Base-by-base conservation (phyloP, 177 flowering plant species). In the Tripterygium wilfordii region DNA sequence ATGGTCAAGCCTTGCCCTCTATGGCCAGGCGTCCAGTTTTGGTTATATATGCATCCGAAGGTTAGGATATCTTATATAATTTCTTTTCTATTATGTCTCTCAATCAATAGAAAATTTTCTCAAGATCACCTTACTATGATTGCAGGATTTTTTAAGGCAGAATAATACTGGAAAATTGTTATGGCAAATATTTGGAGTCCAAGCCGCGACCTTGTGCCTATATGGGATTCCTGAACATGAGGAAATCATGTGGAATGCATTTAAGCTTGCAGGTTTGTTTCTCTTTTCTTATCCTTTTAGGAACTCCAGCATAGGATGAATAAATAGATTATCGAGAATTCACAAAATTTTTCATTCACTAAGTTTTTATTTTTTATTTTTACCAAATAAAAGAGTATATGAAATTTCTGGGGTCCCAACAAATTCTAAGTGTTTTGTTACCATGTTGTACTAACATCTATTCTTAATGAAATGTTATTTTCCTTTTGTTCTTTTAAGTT, bases 41-140 rank as follows among this genome's bases (percentile, higher is more conserved):
- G 99, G 96, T 45, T 92, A 66, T 92, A 92, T 50, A 92, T 88
- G 99, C 99, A 92, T 68, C 96, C 99, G 27, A 88, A 84, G 96
- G 99, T 92, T 55, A 54, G 70, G 16, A 32, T 37, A 9, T 19
- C 5, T 20, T 41, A 16, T 33, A 41, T 31, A 32, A 9, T 23
- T 27, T 21, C 16, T 2, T 48, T 16, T 21, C 5, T 37, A 26
- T 32, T 14, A 28, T 6, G 6, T 42, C 4, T 14, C 23, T 0
- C 45, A 8, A 38, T 15, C 7, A 15, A n/a, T n/a, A n/a, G n/a
- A n/a, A n/a, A n/a, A n/a, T n/a, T n/a, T n/a, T n/a, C n/a, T n/a
- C n/a, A n/a, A n/a, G n/a, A n/a, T n/a, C n/a, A 8, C 22, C 10
- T 63, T 36, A n/a, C n/a, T n/a, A n/a, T n/a, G n/a, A n/a, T 41